Evolutionary conservation across 768 basidiomycete species (phyloP), one percentile per base, ranked within the genome.

Genomic region (Pholiota conissans): DNA sequence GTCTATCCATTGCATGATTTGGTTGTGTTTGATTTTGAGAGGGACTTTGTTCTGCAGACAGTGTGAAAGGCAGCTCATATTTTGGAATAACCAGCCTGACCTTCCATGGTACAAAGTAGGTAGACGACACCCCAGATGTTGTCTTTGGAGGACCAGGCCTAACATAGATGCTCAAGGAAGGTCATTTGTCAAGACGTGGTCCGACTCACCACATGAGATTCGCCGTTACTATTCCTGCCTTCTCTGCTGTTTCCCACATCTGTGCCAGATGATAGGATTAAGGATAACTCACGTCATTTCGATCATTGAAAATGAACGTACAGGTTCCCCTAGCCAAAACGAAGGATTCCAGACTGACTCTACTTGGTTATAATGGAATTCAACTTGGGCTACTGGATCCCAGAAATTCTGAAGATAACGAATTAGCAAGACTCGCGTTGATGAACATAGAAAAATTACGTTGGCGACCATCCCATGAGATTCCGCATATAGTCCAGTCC

Each of bases 251-350:
- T 67, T 93, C 91, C 94, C 95, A 97, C 79, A 96, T 89, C 91
- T 94, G 56, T 13, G 53, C 13, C 18, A 11, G 42, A 49, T n/a
- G n/a, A n/a, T n/a, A n/a, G n/a, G n/a, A n/a, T n/a, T n/a, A n/a
- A n/a, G n/a, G n/a, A n/a, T n/a, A n/a, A n/a, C n/a, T n/a, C n/a
- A n/a, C n/a, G n/a, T n/a, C n/a, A n/a, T n/a, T n/a, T n/a, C n/a
- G n/a, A n/a, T n/a, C 22, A 11, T 22, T 8, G 22, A 22, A 34
- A 49, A 3, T 5, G 18, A 14, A 71, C 64, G 56, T 60, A 95
- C 93, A 18, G 94, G 93, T 68, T 95, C 93, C 45, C 95, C 95
- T 13, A 81, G 70, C 93, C 95, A 96, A 92, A 94, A 97, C 0
- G 75, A 65, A 0, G 89, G 66, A 56, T 84, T 79, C 84, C 87